Evolutionary conservation across 2,329 filamentous ascomycete species (phyloP), one percentile per base, ranked within the genome.

Genomic region (Aspergillus versicolor): DNA sequence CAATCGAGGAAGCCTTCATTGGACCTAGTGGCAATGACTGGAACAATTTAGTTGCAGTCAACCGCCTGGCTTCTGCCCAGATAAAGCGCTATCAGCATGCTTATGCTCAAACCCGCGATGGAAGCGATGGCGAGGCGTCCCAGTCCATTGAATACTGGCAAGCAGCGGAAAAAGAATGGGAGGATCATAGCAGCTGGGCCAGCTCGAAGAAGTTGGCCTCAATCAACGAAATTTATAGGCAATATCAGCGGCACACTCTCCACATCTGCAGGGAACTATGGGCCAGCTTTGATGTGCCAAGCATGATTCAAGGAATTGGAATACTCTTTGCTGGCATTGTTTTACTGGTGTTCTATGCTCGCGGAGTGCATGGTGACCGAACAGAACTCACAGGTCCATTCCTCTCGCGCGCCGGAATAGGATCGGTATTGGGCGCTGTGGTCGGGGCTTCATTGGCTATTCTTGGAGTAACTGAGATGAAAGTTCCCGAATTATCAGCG

Each of bases 1-100:
- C 94, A 0, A 97, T 99, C 60, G 90, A 96, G 63, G 94, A 99
- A 74, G 92, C 92, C 3, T 99, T 99, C 74, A 82, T 88, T 17
- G 90, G 90, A 1, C 74, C 78, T 2, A 81, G 83, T 21, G 89
- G 88, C 30, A 82, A 84, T 34, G 83, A 91, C 59, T 94, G 88
- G 84, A 79, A 85, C 46, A 94, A 90, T 63, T 78, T 99, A 42
- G 90, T 90, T 0, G 80, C 83, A 3, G 92, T 92, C 0, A 90
- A 88, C 52, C 87, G 89, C 24, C 78, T 96, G 58, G 83, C 92
- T 1, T 86, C 91, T 22, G 90, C 91, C 7, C 93, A 94, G 61
- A 94, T 97, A 57, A 87, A 92, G 74, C 85, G 89, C 64, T 99
- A 99, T 68, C 92, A 97, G 70, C 80, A 84, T 53, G 88, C 91